Base-by-base conservation (phyloP, 176 grass and related monocot species). In the Oryza meyeriana region DNA sequence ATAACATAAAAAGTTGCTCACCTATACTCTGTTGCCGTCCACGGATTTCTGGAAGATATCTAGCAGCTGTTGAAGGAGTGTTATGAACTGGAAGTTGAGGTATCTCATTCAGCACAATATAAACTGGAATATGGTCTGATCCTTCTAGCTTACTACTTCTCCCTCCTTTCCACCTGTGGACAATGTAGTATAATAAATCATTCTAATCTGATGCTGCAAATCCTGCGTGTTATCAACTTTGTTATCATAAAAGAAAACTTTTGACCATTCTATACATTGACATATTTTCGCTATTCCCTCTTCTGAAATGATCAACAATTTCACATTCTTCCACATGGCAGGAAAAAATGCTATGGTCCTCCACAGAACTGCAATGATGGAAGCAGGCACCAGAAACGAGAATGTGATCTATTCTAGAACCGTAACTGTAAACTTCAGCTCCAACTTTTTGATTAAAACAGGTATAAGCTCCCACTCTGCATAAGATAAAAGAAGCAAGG, bases 91-190 rank as follows among this genome's bases (percentile, higher is more conserved):
- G 83, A 90, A 95, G 75, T 82, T 88, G 72, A 75, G 96, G 87
- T 75, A 94, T 77, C 77, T 89, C 85, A 77, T 82, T 88, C 55
- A 93, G 83, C 65, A 88, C 61, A 47, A 93, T 79, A 91, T 87
- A 95, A 85, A 99, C 91, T 79, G 96, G 96, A 80, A 95, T 82
- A 93, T 99, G 96, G 92, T 99, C 96, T 6, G 96, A 99, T 79
- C 96, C 96, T 87, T 99, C 96, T 82, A 99, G 85, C 84, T 93
- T 99, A 84, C 33, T 93, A 42, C 72, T 99, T 82, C 93, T 95
- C 55, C 93, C 96, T 63, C 96, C 96, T 83, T 95, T 93, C 93
- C 93, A 99, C 87, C 96, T 99, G 89, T 61, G 82, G 67, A 82
- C 50, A 87, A 83, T 55, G 63, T n/a, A 87, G 85, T 41, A 73